Evolutionary conservation across 78 protist genomes (phyloP).

Genomic region (slime mould (Dictyostelium discoideum)): dicty_2.7 NC_007091.3:4120501-4121000

Average conservation of each 20-base stretch:
- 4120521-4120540: background rate
- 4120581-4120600: conserved; percentile 9
- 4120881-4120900: conserved; percentile 44
- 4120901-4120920: conserved; percentile 54
- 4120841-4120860: conserved; percentile 56
- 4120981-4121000: conserved; percentile 25
- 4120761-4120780: conserved; percentile 43
- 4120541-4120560: background rate
- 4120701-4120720: conserved; percentile 47
- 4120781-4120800: conserved; percentile 60
- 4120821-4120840: conserved; percentile 71
- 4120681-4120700: conserved; percentile 42
- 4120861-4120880: conserved; percentile 20
- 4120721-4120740: conserved; percentile 59
- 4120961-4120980: conserved; percentile 19
- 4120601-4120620: conserved; percentile 49
- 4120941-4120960: conserved; percentile 19
- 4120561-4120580: conserved; percentile 1
- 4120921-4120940: conserved; percentile 48
- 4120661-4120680: conserved; percentile 56
- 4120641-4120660: conserved; percentile 16
- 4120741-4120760: conserved; percentile 56
- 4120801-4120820: conserved; percentile 35
- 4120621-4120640: conserved; percentile 43
- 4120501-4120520: background rate